Conservation (phyloP, 805 yeast species). For the Lipomyces yamanashiensis region DNA sequence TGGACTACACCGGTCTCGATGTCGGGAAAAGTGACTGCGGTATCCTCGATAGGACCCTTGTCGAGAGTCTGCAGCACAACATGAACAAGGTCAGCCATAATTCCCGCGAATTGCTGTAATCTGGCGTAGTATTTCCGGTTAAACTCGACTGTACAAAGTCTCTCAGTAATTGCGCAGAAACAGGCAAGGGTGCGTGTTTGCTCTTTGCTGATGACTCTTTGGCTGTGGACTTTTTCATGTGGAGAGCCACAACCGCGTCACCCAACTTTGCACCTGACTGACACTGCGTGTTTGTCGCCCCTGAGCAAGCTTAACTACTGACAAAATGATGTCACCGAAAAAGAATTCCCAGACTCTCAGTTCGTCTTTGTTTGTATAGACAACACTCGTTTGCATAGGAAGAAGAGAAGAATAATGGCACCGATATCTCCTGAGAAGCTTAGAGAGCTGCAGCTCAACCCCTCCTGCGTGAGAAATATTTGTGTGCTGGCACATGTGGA, state of each 20-base stretch:
- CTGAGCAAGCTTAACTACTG: background rate
- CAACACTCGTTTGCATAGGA: background rate
- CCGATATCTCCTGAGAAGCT: constrained; percentile 64
- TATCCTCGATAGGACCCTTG: constrained; percentile 68
- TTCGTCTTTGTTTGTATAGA: background rate
- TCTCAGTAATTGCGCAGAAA: too few species aligned
- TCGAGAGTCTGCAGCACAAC: constrained; percentile 68
- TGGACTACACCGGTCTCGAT: constrained; percentile 68
- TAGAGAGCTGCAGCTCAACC: constrained; percentile 67
- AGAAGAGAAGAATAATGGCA: constrained; percentile 19
- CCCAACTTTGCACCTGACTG: background rate
- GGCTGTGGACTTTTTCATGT: background rate
- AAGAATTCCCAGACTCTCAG: background rate
- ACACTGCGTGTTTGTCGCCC: background rate
- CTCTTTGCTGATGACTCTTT: background rate
- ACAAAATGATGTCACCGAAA: constrained; percentile 10
- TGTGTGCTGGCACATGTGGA: constrained; percentile 98
- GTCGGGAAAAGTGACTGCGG: constrained; percentile 68
- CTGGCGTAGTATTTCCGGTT: too few species aligned
- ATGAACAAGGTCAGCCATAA: constrained; percentile 33
- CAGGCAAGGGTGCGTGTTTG: background rate
- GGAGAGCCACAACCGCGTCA: constrained; percentile 1
- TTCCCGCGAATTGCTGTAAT: background rate
- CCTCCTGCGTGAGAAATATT: constrained; percentile 78
- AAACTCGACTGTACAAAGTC: too few species aligned